Evolutionary conservation across 2,329 filamentous ascomycete genomes (phyloP).

Genomic region (Arachnopeziza araneosa): DNA sequence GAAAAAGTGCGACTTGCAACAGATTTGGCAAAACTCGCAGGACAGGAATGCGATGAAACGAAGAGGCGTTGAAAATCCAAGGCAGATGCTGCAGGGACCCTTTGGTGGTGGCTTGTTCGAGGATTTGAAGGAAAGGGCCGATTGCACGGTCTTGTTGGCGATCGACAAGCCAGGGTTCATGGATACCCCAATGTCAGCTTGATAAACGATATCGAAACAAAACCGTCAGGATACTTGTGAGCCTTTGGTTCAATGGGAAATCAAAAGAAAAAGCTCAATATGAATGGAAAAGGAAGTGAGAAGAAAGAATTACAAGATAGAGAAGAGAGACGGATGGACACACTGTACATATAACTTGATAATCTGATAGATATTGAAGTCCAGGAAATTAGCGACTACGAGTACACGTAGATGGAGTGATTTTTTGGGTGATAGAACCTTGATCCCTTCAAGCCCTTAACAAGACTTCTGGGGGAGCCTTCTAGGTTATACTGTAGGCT

Average conservation of each 20-base stretch:
- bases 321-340: no score
- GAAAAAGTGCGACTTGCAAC: not conserved
- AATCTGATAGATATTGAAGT: no score
- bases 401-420: no score
- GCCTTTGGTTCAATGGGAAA: not conserved
- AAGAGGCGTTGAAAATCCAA: not conserved
- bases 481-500: no score
- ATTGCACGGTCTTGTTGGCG: not conserved
- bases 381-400: no score
- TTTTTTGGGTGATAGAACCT: no score
- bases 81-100: not conserved
- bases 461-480: no score
- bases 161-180: not conserved
- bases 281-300: no score
- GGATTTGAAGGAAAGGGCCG: not conserved
- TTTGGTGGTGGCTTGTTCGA: not conserved
- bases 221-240: not conserved
- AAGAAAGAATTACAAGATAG: no score
- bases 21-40: not conserved
- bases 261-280: no score
- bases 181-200: not conserved
- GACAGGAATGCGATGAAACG: not conserved
- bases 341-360: no score
- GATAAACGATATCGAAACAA: not conserved
- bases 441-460: no score